These are phyloP conservation scores for Graphium sp. DNA, from an alignment of 2,329 filamentous ascomycete genomes.

Conservation along the genomic window DNA sequence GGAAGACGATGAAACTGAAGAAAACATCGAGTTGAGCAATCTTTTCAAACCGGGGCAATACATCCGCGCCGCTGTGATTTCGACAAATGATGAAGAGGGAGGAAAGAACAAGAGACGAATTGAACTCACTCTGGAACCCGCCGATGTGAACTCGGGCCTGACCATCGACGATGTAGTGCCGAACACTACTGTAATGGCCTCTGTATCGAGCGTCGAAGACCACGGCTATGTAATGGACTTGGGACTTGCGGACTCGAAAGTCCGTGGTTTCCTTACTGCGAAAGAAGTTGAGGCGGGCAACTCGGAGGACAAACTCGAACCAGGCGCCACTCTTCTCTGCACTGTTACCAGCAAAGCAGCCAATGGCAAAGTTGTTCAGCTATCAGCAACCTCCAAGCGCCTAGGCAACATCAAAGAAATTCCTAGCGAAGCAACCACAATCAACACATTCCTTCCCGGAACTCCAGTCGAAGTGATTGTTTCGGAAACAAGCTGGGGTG, in stretches of 20 bases:
- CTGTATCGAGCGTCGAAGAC: slow-evolving; percentile 84
- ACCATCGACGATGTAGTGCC: slow-evolving; percentile 54
- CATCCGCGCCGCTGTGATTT: slow-evolving; percentile 66
- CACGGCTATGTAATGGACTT: slow-evolving; percentile 91
- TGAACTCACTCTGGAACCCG: slow-evolving; percentile 71
- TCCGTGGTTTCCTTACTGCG: slow-evolving; percentile 72
- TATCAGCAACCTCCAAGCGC: slow-evolving; percentile 58
- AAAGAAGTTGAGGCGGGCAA: slow-evolving; percentile 59
- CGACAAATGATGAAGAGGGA: slow-evolving; percentile 51
- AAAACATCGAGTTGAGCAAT: slow-evolving; percentile 53
- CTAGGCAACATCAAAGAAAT: slow-evolving; percentile 49
- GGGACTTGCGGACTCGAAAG: slow-evolving; percentile 48
- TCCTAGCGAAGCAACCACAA: slow-evolving; percentile 63
- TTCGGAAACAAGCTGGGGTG: slow-evolving; percentile 54
- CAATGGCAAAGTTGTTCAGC: slow-evolving; percentile 71
- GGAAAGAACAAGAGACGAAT: slow-evolving; percentile 64
- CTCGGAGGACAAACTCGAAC: slow-evolving; percentile 52
- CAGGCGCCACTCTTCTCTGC: slow-evolving; percentile 74
- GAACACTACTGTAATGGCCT: slow-evolving; percentile 71
- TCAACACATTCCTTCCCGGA: slow-evolving; percentile 81
- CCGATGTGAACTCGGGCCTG: slow-evolving; percentile 61
- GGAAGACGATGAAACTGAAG: slow-evolving; percentile 30
- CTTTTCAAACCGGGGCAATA: slow-evolving; percentile 80
- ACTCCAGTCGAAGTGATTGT: slow-evolving; percentile 78
- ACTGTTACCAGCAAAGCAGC: slow-evolving; percentile 59